Evolutionary conservation across 2,329 filamentous ascomycete genomes (phyloP), one percentile per base, ranked within the genome.

Genomic region (Coniochaeta sp.): DNA sequence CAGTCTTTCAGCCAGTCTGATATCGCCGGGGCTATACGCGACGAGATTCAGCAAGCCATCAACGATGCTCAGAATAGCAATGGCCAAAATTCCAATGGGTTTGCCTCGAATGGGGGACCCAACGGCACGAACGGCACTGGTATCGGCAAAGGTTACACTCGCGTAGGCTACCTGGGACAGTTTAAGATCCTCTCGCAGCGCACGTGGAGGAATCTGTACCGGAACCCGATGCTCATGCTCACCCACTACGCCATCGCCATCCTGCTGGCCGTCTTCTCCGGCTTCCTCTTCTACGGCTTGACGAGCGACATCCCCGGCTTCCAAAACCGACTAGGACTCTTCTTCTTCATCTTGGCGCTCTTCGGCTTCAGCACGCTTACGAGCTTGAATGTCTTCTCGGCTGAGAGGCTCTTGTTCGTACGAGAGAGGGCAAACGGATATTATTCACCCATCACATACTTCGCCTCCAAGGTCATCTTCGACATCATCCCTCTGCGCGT

Each of bases 221-320:
- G 95, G 61, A 97, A 99, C 72, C 95, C 95, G 1, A 93, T 98
- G 84, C 79, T 99, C 62, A 99, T 99, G 95, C 83, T 99, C 61
- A 97, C 93, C 0, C 95, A 99, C 75, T 99, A 98, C 71, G 95
- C 95, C 40, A 98, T 97, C 66, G 92, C 95, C 8, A 98, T 99
- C 62, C 77, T 98, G 0, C 83, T 99, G 6, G 95, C 93, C 1
- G 93, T 98, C 6, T 89, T 99, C 61, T 93, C 93, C 1, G 95
- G 95, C 3, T 98, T 90, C 74, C 82, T 99, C 14, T 99, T 98
- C 78, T 99, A 98, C 68, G 95, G 93, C 2, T 80, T 99, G 56
- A 96, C 93, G 0, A 92, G 96, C 69, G 93, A 99, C 69, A 96
- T 99, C 67, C 89, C 91, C 63, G 95, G 96, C 36, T 99, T 99